Evolutionary conservation across 179 eudicot genomes (phyloP).

Genomic region (Amaranthus tricolor): DNA sequence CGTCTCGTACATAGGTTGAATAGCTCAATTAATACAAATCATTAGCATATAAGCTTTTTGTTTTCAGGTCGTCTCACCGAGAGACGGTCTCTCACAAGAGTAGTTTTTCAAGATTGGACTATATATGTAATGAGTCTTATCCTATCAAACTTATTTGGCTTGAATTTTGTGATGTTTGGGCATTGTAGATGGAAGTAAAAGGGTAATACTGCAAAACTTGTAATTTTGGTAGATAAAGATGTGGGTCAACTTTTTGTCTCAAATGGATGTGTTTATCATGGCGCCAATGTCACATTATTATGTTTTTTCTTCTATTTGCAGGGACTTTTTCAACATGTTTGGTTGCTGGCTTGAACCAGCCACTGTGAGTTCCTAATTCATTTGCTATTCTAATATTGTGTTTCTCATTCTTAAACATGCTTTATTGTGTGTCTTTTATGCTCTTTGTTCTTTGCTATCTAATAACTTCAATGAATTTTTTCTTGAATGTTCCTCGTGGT

Average conservation of each 20-base stretch:
- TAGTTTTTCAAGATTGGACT: too few species aligned
- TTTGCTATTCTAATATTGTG: constrained; percentile 3
- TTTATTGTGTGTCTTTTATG: neutral
- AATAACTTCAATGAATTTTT: neutral
- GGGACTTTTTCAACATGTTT: constrained; percentile 57
- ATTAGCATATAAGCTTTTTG: too few species aligned
- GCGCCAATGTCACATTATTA: constrained; percentile 3
- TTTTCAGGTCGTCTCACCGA: too few species aligned
- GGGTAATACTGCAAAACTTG: neutral
- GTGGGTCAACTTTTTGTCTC: neutral
- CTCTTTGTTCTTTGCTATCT: neutral
- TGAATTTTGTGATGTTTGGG: neutral
- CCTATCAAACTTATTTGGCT: neutral
- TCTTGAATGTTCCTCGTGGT: too few species aligned
- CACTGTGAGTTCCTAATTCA: constrained; percentile 43
- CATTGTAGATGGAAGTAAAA: neutral
- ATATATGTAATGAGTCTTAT: neutral
- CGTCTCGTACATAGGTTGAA: too few species aligned
- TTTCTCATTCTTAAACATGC: neutral
- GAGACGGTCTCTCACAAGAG: too few species aligned
- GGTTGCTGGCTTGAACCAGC: constrained; percentile 80
- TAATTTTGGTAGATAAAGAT: neutral
- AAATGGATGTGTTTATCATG: neutral
- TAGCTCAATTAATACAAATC: too few species aligned
- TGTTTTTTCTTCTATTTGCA: constrained; percentile 26